phyloP scores from a whole-genome alignment of 768 basidiomycete species.

The Naganishia onofrii region DNA sequence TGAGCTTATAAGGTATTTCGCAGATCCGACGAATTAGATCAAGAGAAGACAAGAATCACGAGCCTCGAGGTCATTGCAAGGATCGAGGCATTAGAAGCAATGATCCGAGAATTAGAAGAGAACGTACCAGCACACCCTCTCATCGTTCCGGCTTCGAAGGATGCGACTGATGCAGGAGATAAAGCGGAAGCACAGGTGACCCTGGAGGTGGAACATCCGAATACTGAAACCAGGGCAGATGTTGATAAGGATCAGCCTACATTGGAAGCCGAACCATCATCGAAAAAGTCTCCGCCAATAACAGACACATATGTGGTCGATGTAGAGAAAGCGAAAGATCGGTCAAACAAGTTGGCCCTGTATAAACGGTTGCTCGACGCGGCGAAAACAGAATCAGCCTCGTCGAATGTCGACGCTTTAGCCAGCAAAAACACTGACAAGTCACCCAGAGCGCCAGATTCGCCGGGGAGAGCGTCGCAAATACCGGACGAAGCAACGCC shows the following conservation, averaged over 20 bases:
- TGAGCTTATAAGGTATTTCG: not conserved
- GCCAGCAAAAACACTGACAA: not conserved
- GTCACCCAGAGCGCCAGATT: not conserved
- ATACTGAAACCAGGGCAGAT: not conserved
- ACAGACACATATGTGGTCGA: not conserved
- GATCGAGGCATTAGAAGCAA: not conserved
- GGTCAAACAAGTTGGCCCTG: not conserved
- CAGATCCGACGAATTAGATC: not conserved
- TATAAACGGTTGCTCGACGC: not conserved
- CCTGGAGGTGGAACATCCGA: not conserved
- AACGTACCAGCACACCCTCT: not conserved
- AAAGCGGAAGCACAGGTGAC: not conserved
- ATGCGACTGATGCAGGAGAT: not conserved
- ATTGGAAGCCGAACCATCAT: not conserved
- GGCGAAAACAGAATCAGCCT: not conserved
- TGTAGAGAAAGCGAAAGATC: not conserved
- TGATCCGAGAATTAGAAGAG: not conserved
- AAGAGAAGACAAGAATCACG: conserved; percentile 2
- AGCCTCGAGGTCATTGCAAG: not conserved
- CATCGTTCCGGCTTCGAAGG: not conserved
- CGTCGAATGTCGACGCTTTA: not conserved
- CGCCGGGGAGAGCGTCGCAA: not conserved
- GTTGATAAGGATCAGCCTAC: not conserved
- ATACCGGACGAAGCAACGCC: not conserved
- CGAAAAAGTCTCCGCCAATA: not conserved